A percentile compares a stretch with the other conserved stretches of the same genome.
Evolutionary conservation across 2,329 filamentous ascomycete genomes (phyloP).

Genomic region (Penicillium digitatum): DNA sequence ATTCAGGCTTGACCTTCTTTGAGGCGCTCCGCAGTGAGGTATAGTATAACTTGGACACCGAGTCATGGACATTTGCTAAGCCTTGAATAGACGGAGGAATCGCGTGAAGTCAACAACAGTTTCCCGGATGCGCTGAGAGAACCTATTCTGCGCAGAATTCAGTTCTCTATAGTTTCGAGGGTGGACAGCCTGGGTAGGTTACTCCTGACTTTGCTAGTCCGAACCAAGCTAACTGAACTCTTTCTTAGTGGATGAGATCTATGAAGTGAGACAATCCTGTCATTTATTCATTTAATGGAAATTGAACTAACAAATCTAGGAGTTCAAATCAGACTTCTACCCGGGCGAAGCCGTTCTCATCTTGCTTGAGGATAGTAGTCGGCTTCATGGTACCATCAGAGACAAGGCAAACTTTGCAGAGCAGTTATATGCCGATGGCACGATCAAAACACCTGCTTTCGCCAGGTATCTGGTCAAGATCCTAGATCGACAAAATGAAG

Average conservation of each 20-base stretch:
- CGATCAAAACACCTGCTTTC: conserved; percentile 62
- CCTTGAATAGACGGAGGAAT: conserved; percentile 62
- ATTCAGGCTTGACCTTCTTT: conserved; percentile 86
- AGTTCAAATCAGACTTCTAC: conserved; percentile 87
- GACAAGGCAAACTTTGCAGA: conserved; percentile 77
- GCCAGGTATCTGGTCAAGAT: conserved; percentile 78
- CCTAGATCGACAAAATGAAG: conserved; percentile 62
- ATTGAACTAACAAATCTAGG: conserved; percentile 32
- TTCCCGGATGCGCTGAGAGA: conserved; percentile 90
- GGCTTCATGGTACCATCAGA: conserved; percentile 69
- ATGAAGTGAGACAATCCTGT: conserved; percentile 40
- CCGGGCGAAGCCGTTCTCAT: conserved; percentile 81
- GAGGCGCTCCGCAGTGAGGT: conserved; percentile 90
- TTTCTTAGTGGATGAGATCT: conserved; percentile 47
- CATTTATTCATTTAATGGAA: background rate
- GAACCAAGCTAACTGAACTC: conserved; percentile 18
- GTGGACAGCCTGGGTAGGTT: conserved; percentile 68
- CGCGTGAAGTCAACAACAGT: conserved; percentile 81
- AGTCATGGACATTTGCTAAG: conserved; percentile 6
- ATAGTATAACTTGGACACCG: conserved; percentile 36
- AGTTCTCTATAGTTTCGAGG: conserved; percentile 82
- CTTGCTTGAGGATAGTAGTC: conserved; percentile 63
- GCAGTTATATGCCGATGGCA: conserved; percentile 61
- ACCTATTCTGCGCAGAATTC: conserved; percentile 82
- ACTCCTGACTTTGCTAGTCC: background rate